Percentiles rank a stretch among this genome's conserved stretches.
Conservation (phyloP, 139 green algal genomes). For the Tetradesmus obliquus region DNA sequence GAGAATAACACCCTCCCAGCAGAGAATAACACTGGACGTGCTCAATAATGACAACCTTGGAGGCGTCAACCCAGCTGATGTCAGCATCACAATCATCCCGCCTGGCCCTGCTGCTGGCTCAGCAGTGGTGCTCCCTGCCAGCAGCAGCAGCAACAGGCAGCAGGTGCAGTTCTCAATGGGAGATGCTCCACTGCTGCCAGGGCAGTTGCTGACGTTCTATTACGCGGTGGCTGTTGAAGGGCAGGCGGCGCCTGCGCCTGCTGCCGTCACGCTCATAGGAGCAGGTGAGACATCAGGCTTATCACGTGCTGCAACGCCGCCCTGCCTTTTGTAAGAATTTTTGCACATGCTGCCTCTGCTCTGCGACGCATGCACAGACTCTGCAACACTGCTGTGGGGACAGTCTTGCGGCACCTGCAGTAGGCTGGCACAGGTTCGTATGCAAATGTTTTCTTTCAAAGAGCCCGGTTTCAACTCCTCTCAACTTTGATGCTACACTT, state of each 20-base stretch:
- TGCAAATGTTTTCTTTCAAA: background rate
- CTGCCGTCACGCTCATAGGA: conserved; percentile 3
- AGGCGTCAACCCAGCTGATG: background rate
- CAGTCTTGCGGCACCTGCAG: too few species aligned
- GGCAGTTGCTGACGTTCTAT: background rate
- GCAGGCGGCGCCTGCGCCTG: background rate
- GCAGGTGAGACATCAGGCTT: background rate
- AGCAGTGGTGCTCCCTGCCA: background rate
- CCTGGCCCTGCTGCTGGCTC: conserved; percentile 3
- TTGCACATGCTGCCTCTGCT: background rate
- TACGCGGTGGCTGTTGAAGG: conserved; percentile 7
- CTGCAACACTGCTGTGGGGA: background rate
- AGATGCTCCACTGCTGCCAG: background rate
- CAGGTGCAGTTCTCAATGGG: background rate
- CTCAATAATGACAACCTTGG: conserved; percentile 18
- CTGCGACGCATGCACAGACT: background rate
- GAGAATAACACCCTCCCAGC: background rate
- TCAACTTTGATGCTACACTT: background rate
- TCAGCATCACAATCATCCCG: background rate
- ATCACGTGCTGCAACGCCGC: background rate
- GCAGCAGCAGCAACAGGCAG: background rate
- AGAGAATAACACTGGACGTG: background rate
- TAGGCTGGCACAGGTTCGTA: too few species aligned
- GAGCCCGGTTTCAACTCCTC: background rate
- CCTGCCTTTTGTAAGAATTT: background rate